Conservation (phyloP, 1,284 basidiomycete genomes). For the Puccinia novopanici region DNA sequence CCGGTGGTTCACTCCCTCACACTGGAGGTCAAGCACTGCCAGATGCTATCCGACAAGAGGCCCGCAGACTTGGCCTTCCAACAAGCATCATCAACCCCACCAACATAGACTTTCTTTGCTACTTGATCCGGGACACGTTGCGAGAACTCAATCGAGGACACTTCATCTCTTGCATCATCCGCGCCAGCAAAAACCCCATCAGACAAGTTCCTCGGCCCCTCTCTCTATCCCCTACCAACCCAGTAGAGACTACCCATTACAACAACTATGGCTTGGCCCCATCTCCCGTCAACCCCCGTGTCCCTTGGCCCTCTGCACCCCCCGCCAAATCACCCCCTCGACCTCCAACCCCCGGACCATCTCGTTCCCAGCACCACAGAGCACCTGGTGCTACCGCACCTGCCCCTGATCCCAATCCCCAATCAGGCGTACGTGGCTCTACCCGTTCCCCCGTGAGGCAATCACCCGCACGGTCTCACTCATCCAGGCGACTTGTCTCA, state of each 20-base stretch:
- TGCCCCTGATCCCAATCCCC: neutral
- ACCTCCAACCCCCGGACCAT: neutral
- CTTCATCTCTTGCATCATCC: neutral
- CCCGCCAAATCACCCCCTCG: neutral
- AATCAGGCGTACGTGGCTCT: neutral
- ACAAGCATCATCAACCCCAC: neutral
- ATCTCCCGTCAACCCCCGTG: neutral
- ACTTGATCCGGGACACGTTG: conserved; percentile 13
- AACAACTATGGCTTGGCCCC: neutral
- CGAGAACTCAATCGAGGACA: conserved; percentile 3
- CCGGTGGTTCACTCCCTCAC: neutral
- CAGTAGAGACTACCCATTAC: neutral
- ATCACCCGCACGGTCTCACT: neutral
- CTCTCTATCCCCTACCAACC: neutral
- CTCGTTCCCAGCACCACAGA: no score
- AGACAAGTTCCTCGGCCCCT: neutral
- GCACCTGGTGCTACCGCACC: neutral
- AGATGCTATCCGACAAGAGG: conserved; percentile 4
- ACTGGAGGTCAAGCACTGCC: neutral
- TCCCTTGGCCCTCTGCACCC: neutral
- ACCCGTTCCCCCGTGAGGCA: neutral
- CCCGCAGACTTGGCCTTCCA: neutral
- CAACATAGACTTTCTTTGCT: conserved; percentile 14
- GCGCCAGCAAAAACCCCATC: neutral
- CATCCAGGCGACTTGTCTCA: neutral